phyloP scores from a whole-genome alignment of 169 alveolate genomes.

The Eimeria maxima region DNA sequence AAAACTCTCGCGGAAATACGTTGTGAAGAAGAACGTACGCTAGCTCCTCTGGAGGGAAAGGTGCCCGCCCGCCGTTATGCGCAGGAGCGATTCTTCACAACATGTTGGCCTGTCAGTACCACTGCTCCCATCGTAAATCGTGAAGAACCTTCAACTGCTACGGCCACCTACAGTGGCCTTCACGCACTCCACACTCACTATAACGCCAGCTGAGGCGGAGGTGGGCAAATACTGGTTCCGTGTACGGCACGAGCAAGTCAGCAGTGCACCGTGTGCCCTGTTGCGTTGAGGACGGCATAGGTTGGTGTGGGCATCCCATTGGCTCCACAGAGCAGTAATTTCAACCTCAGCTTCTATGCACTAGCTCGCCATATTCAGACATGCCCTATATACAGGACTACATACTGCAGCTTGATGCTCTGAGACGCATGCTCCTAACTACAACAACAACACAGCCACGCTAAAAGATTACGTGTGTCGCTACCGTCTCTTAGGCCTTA shows the following conservation, averaged over 20 bases:
- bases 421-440: not conserved
- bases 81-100: not conserved
- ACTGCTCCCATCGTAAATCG: too few species aligned
- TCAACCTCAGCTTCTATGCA: not conserved
- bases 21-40: constrained; percentile 38
- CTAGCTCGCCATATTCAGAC: not conserved
- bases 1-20: constrained; percentile 72
- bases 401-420: not conserved
- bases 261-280: not conserved
- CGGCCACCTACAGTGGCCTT: not conserved
- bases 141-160: too few species aligned
- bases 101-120: not conserved
- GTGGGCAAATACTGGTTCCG: not conserved
- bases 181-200: not conserved
- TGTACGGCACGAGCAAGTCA: not conserved
- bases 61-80: not conserved
- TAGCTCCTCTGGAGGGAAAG: not conserved
- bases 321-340: not conserved
- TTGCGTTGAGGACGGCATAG: too few species aligned
- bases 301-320: too few species aligned
- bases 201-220: too few species aligned
- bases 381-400: not conserved
- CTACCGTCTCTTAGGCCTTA: not conserved
- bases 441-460: not conserved
- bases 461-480: not conserved